A percentile compares a stretch with the other conserved stretches of the same genome.
Conservation (phyloP, 2,329 filamentous ascomycete genomes). For the Aspergillus felis region DNA sequence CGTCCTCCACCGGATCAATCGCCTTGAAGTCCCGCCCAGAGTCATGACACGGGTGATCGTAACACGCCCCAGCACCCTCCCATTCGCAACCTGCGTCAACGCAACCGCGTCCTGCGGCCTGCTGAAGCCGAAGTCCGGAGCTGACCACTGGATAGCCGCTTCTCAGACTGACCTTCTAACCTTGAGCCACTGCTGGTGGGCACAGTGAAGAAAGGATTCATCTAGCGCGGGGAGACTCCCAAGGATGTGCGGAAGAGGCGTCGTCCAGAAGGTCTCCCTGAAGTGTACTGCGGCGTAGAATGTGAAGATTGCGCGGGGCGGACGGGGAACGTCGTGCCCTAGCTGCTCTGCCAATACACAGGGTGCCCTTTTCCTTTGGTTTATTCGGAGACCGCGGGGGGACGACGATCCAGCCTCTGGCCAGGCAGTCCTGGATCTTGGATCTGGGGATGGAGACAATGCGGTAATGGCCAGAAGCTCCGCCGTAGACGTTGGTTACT, state of each 20-base stretch:
- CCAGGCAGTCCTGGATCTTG: slow-evolving; percentile 37
- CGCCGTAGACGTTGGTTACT: slow-evolving; percentile 42
- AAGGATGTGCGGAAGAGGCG: slow-evolving; percentile 27
- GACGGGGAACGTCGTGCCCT: slow-evolving; percentile 24
- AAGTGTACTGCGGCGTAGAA: slow-evolving; percentile 44
- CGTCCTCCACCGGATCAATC: slow-evolving; percentile 34
- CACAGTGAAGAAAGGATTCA: slow-evolving; percentile 29
- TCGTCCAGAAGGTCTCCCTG: slow-evolving; percentile 35
- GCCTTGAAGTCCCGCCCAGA: slow-evolving; percentile 13
- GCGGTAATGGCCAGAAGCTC: slow-evolving; percentile 29
- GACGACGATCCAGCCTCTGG: slow-evolving; percentile 38
- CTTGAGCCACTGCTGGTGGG: slow-evolving; percentile 40
- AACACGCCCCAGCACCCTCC: slow-evolving; percentile 33
- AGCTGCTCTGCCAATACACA: too few relatives aligned
- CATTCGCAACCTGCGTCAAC: slow-evolving; percentile 40
- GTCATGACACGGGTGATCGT: slow-evolving; percentile 16
- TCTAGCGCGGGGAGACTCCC: slow-evolving; percentile 24
- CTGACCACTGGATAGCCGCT: slow-evolving; percentile 21
- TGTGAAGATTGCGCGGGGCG: slow-evolving; percentile 38
- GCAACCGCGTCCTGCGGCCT: slow-evolving; percentile 37
- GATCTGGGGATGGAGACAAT: slow-evolving; percentile 34
- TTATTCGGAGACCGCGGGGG: slow-evolving; percentile 16
- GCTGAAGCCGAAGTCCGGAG: slow-evolving; percentile 22
- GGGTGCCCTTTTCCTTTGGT: too few relatives aligned
- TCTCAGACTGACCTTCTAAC: slow-evolving; percentile 36